Percentiles rank a stretch among this genome's conserved stretches.
phyloP scores from a whole-genome alignment of 768 basidiomycete species.

The Serpula lacrymans region DNA sequence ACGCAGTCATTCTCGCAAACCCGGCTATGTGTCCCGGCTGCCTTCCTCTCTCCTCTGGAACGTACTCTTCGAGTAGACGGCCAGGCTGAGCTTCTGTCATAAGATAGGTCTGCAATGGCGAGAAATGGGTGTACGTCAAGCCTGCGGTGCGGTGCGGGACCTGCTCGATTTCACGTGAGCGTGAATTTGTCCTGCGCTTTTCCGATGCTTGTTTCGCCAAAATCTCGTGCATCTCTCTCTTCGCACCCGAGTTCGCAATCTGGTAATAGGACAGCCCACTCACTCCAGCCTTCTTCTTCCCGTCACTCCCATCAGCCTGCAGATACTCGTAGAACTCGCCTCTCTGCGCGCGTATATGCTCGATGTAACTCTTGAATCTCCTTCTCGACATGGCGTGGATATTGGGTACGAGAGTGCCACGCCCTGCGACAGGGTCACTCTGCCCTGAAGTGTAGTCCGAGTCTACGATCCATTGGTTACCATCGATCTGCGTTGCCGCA shows the following conservation, averaged over 20 bases:
- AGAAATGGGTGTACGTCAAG: constrained; percentile 54
- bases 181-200: constrained; percentile 19
- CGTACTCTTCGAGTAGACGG: constrained; percentile 43
- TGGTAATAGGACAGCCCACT: constrained; percentile 21
- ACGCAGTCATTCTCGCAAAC: constrained; percentile 27
- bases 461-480: constrained; percentile 19
- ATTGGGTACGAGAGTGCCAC: constrained; percentile 41
- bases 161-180: constrained; percentile 46
- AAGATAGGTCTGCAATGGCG: constrained; percentile 51
- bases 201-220: constrained; percentile 17
- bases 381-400: constrained; percentile 55
- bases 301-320: constrained; percentile 18
- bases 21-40: constrained; percentile 21
- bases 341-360: constrained; percentile 53
- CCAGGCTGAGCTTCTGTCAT: constrained; percentile 54
- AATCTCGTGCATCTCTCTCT: constrained; percentile 28
- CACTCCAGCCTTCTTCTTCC: constrained; percentile 7
- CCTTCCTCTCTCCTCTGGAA: constrained; percentile 1
- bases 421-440: constrained; percentile 15
- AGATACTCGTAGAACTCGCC: constrained; percentile 53
- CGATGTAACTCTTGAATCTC: constrained; percentile 58
- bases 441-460: constrained; percentile 22
- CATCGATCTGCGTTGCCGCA: not conserved
- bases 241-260: constrained; percentile 18
- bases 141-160: constrained; percentile 64